Evolutionary conservation across 306 rosid species (phyloP).

Genomic region (Malus sieversii): DNA sequence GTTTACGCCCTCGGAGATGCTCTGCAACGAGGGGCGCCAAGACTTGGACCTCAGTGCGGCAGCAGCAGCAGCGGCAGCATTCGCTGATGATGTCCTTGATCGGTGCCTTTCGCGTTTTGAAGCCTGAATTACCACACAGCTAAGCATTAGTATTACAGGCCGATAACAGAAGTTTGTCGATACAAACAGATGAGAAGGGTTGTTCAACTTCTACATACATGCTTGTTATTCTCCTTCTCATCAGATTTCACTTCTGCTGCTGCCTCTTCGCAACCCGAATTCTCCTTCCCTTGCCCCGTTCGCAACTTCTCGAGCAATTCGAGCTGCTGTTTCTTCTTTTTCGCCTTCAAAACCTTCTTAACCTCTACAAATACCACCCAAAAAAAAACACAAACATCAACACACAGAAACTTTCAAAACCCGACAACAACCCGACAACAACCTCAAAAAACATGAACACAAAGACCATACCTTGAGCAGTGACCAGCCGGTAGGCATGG

Average conservation of each 20-base stretch:
- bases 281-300: slow-evolving; percentile 20
- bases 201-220: slow-evolving; percentile 29
- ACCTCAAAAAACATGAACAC: not conserved
- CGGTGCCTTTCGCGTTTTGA: slow-evolving; percentile 50
- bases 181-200: not conserved
- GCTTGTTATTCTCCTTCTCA: slow-evolving; percentile 32
- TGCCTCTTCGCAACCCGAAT: slow-evolving; percentile 35
- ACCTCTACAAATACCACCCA: slow-evolving; percentile 53
- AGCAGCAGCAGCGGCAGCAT: slow-evolving; percentile 34
- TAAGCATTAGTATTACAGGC: not conserved
- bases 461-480: slow-evolving; percentile 53
- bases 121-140: slow-evolving; percentile 37
- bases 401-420: not conserved
- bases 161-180: not conserved
- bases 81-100: slow-evolving; percentile 35
- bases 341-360: slow-evolving; percentile 76
- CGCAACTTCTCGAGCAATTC: slow-evolving; percentile 27
- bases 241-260: slow-evolving; percentile 27
- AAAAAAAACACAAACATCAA: not conserved
- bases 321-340: slow-evolving; percentile 56
- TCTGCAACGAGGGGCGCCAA: slow-evolving; percentile 89
- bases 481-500: slow-evolving; percentile 88
- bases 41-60: slow-evolving; percentile 48
- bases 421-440: not conserved
- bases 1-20: slow-evolving; percentile 69